Base-by-base conservation (phyloP, 1,139 yeast genomes). In the Zhuliangozyma parablackwelliae region DNA sequence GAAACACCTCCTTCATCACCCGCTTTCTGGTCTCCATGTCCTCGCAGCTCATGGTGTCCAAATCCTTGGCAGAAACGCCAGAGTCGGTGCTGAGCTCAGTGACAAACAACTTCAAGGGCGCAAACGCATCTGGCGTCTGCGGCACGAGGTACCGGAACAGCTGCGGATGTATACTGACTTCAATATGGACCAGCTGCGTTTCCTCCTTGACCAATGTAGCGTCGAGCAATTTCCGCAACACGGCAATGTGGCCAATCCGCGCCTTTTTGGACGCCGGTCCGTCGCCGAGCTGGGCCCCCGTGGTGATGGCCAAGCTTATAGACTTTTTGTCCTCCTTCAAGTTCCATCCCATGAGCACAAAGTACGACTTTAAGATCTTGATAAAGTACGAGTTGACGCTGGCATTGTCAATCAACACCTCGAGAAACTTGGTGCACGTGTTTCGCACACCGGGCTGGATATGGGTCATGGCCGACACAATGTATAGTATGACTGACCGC, bases 381-480 rank as follows among this genome's bases (percentile, higher is more conserved):
- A 73, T 69, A 66, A 82, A 82, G 35, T 76, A 69, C 11, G 75
- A 64, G 44, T 77, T 66, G 2, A 79, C 73, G 16, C 69, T 72
- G 21, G 70, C 61, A 34, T 64, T 45, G 29, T 68, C 68, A 16
- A 87, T 56, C 36, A 87, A 53, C 5, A 81, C 65, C 27, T 66
- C 65, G 27, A 89, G 61, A 47, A 81, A 82, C 40, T 71, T 72
- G 0, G 92, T 76, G 5, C 94, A 78, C 45, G 82, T 84, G 36
- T 77, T 75, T 33, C 95, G 74, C 29, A 89, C 78, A 7, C 78
- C 80, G 1, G 90, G 82, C 28, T 74, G 75, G 32, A 92, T 83
- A 54, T 92, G 97, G 12, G 97, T 86, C 97, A 92, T 92, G 10
- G 96, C 95, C 37, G 94, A 82, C 50, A 85, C 85, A n/a, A 90